Conservation (phyloP, 352 stramenopile species). For the Aphanomyces euteiches region DNA sequence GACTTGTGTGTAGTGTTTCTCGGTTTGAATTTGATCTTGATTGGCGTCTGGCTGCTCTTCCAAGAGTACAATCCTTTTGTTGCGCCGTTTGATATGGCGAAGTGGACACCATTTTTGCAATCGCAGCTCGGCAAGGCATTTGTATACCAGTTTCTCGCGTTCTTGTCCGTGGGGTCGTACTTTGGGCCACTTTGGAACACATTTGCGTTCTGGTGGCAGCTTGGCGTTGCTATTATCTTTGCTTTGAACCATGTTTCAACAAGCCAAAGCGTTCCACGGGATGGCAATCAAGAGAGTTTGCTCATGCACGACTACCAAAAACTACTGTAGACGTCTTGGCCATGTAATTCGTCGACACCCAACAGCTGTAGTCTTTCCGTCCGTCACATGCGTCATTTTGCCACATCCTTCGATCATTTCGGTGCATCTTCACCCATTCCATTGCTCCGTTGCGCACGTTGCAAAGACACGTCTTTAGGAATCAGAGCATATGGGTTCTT, state of each 20-base stretch:
- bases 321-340: slow-evolving; percentile 23
- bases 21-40: slow-evolving; percentile 16
- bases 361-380: background rate
- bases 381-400: background rate
- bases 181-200: slow-evolving; percentile 25
- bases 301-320: slow-evolving; percentile 28
- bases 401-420: background rate
- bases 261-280: background rate
- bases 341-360: slow-evolving; percentile 5
- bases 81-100: slow-evolving; percentile 7
- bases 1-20: slow-evolving; percentile 17
- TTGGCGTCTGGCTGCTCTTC: slow-evolving; percentile 17
- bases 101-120: slow-evolving; percentile 14
- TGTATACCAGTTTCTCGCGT: slow-evolving; percentile 24
- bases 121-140: slow-evolving; percentile 11
- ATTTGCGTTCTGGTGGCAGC: slow-evolving; percentile 23
- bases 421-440: too few species aligned
- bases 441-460: too few species aligned
- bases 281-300: slow-evolving; percentile 22
- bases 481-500: too few species aligned
- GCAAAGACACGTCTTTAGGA: too few species aligned
- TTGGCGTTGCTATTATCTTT: slow-evolving; percentile 6
- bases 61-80: slow-evolving; percentile 6
- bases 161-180: slow-evolving; percentile 6
- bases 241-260: background rate